Percentiles rank a stretch among this genome's conserved stretches.
Conservation (phyloP, 2,329 filamentous ascomycete species). For the Aspergillus amoenus region DNA sequence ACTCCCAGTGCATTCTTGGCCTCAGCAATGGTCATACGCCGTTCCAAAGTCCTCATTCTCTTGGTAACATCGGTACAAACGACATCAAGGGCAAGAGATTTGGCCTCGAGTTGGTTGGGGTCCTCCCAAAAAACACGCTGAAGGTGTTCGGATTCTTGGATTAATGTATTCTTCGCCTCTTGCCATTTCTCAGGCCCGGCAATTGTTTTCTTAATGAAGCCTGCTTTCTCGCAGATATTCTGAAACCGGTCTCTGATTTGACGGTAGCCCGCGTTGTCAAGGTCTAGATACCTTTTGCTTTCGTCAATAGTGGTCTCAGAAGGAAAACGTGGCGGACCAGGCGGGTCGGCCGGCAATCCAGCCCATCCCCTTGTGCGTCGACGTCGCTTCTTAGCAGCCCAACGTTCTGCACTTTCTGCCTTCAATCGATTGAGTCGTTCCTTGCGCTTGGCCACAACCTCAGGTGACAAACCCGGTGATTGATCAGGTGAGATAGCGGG, state of each 20-base stretch:
- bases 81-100: conserved; percentile 70
- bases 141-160: conserved; percentile 65
- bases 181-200: conserved; percentile 74
- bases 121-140: conserved; percentile 61
- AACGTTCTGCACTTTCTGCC: conserved; percentile 61
- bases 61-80: conserved; percentile 83
- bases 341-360: conserved; percentile 65
- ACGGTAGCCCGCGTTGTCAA: conserved; percentile 65
- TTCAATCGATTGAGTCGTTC: conserved; percentile 56
- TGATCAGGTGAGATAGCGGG: conserved; percentile 26
- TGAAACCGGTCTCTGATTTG: conserved; percentile 67
- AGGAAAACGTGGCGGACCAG: conserved; percentile 70
- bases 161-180: conserved; percentile 64
- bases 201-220: conserved; percentile 72
- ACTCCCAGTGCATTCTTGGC: conserved; percentile 71
- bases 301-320: conserved; percentile 82
- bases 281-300: conserved; percentile 66
- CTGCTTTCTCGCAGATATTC: conserved; percentile 65
- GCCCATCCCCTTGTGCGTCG: conserved; percentile 68
- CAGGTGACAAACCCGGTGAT: conserved; percentile 37
- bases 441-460: conserved; percentile 54
- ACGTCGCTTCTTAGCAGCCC: conserved; percentile 64
- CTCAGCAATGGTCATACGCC: conserved; percentile 69
- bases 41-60: conserved; percentile 65
- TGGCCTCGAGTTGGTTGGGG: conserved; percentile 59